phyloP scores from a whole-genome alignment of 1,139 yeast species.

The Yarrowia galli region DNA sequence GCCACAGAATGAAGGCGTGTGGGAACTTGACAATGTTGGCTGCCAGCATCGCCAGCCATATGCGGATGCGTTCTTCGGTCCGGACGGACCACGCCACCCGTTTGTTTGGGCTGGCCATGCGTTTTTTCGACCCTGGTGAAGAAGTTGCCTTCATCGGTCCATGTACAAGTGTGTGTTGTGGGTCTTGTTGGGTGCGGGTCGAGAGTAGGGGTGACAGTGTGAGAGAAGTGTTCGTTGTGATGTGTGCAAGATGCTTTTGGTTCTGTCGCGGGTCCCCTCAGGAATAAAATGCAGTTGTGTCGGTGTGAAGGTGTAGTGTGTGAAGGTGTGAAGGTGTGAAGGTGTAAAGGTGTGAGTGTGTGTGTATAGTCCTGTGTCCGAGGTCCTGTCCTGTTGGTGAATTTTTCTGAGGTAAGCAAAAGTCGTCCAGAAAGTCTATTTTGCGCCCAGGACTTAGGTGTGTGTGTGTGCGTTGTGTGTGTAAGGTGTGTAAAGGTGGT shows the following conservation, averaged over 20 bases:
- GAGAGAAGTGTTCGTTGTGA: background rate
- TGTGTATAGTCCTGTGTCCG: background rate
- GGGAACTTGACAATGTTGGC: conserved; percentile 36
- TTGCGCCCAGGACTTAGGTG: background rate
- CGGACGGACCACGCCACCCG: conserved; percentile 12
- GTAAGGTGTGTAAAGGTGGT: background rate
- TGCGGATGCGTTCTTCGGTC: conserved; percentile 33
- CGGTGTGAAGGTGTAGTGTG: background rate
- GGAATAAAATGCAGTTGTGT: conserved; percentile 13
- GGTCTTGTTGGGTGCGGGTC: too few species aligned
- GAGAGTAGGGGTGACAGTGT: background rate
- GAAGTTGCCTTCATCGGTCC: conserved; percentile 36
- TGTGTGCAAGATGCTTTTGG: too few species aligned
- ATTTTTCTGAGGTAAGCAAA: conserved; percentile 36
- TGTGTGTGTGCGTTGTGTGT: background rate
- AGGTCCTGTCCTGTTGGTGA: conserved; percentile 13
- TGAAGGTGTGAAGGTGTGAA: background rate
- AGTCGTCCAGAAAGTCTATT: conserved; percentile 30
- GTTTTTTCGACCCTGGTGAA: conserved; percentile 28
- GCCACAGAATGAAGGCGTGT: conserved; percentile 37
- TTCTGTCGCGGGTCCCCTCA: background rate
- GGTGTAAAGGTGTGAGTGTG: background rate
- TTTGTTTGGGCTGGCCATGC: conserved; percentile 3
- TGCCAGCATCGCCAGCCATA: conserved; percentile 36
- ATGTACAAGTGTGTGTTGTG: conserved; percentile 1